A percentile compares a stretch with the other conserved stretches of the same genome.
These are phyloP conservation scores for Xylaria cubensis DNA, from an alignment of 495 filamentous ascomycete genomes.

Conservation along the genomic window DNA sequence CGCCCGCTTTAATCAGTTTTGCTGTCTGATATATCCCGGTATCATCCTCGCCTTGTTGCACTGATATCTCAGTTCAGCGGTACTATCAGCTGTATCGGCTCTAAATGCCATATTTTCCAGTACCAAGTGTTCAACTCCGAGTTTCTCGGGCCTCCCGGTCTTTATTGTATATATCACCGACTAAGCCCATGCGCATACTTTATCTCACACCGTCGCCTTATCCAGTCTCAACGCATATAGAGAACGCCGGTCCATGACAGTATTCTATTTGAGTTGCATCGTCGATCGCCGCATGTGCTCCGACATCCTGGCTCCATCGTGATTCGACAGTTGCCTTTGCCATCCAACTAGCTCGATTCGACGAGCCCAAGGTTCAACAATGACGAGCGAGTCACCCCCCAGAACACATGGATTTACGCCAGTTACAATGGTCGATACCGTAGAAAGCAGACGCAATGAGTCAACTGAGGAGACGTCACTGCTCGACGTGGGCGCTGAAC, in stretches of 20 bases:
- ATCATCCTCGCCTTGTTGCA: not conserved
- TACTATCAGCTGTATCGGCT: not conserved
- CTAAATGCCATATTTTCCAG: slow-evolving; percentile 3
- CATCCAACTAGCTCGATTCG: not conserved
- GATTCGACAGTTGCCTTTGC: not conserved
- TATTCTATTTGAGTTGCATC: not conserved
- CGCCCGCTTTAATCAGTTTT: not conserved
- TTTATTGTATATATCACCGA: not conserved
- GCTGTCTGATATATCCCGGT: not conserved
- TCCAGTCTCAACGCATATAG: not conserved
- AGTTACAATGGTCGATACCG: slow-evolving; percentile 34
- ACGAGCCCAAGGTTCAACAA: slow-evolving; percentile 12
- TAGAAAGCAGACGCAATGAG: slow-evolving; percentile 30
- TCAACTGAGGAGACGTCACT: slow-evolving; percentile 52
- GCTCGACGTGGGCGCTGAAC: slow-evolving; percentile 37
- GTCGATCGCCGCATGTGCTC: not conserved
- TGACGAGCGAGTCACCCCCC: slow-evolving; percentile 32
- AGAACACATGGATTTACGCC: slow-evolving; percentile 21
- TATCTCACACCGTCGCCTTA: not conserved
- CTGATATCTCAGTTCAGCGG: not conserved
- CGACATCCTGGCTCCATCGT: not conserved
- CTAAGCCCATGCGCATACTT: not conserved
- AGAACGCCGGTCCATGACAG: not conserved
- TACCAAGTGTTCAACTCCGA: not conserved
- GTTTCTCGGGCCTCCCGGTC: not conserved